phyloP scores from a whole-genome alignment of 305 asterid genomes.

The Nicotiana rustica region DNA sequence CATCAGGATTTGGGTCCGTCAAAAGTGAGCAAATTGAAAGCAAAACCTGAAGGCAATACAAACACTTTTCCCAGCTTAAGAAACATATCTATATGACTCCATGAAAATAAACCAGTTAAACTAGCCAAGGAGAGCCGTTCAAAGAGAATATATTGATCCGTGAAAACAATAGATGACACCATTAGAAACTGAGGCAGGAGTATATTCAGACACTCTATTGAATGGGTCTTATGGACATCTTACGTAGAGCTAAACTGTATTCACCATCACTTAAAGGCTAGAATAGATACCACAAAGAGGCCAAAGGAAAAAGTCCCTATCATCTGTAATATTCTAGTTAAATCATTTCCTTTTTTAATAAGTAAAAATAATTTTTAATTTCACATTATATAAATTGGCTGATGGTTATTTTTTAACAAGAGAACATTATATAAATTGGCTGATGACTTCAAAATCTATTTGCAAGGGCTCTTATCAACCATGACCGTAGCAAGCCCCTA shows the following conservation, averaged over 20 bases:
- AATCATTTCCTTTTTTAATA: neutral
- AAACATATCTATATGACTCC: neutral
- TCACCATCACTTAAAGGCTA: neutral
- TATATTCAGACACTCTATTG: neutral
- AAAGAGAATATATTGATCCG: neutral
- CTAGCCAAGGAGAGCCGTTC: neutral
- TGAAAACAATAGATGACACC: neutral
- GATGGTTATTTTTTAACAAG: neutral
- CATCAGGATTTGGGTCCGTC: constrained; percentile 76
- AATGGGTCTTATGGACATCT: neutral
- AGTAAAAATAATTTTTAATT: neutral
- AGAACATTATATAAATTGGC: neutral
- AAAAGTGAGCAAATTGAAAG: constrained; percentile 75
- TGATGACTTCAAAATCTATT: constrained; percentile 17
- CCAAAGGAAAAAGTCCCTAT: neutral
- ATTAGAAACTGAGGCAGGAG: neutral
- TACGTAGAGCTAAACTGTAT: neutral
- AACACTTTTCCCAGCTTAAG: neutral
- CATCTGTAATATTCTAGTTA: neutral
- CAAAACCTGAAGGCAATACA: constrained; percentile 52
- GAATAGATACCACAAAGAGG: neutral
- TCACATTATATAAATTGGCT: neutral
- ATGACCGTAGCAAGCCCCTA: neutral
- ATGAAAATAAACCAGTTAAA: neutral
- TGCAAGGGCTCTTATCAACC: neutral